These are phyloP conservation scores for Nicotiana undulata DNA, from an alignment of 257 asterid species.

Conservation along the genomic window DNA sequence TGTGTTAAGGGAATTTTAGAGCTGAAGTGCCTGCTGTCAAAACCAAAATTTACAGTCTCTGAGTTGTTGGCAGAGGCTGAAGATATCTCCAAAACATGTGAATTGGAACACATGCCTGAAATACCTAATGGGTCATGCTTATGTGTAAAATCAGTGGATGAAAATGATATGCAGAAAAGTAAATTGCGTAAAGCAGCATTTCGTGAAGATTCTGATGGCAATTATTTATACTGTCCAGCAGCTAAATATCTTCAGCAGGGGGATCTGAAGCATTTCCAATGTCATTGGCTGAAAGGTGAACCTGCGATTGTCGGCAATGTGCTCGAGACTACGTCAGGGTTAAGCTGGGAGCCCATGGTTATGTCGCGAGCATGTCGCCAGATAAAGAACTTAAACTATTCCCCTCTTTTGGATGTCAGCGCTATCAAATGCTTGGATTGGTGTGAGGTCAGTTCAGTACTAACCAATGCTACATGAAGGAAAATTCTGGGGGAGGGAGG, in stretches of 20 bases:
- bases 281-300: slow-evolving; percentile 84
- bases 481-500: neutral
- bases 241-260: slow-evolving; percentile 45
- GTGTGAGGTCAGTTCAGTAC: slow-evolving; percentile 54
- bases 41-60: slow-evolving; percentile 18
- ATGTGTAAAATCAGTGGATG: slow-evolving; percentile 19
- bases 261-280: slow-evolving; percentile 70
- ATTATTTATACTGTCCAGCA: slow-evolving; percentile 52
- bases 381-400: slow-evolving; percentile 32
- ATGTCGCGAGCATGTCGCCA: slow-evolving; percentile 97
- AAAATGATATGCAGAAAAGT: slow-evolving; percentile 13
- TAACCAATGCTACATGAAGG: neutral
- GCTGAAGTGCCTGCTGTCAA: slow-evolving; percentile 25
- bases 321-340: slow-evolving; percentile 61
- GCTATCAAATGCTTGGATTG: slow-evolving; percentile 84
- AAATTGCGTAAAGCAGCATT: slow-evolving; percentile 50
- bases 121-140: slow-evolving; percentile 20
- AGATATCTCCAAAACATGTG: slow-evolving; percentile 7
- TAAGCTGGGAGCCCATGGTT: slow-evolving; percentile 99
- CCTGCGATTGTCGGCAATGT: slow-evolving; percentile 83
- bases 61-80: slow-evolving; percentile 36
- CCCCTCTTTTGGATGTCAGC: slow-evolving; percentile 37
- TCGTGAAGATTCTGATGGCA: slow-evolving; percentile 44
- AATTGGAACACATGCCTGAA: slow-evolving; percentile 15
- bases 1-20: slow-evolving; percentile 35